These are phyloP conservation scores for Phyllosticta citribraziliensis DNA, from an alignment of 2,329 filamentous ascomycete species.

Conservation along the genomic window DNA sequence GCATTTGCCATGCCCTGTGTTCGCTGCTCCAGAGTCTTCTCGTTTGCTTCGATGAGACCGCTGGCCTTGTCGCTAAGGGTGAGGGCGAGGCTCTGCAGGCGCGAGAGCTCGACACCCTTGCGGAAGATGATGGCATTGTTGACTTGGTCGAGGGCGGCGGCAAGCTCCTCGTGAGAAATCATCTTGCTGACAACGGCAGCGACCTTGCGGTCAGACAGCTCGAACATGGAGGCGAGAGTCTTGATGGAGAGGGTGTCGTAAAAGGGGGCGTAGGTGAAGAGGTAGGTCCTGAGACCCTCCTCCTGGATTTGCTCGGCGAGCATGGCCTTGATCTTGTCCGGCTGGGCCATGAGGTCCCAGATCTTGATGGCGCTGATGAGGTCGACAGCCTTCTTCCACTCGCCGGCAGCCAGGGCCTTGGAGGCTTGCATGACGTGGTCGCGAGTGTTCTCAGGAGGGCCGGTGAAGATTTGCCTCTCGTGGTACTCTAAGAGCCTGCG, in stretches of 20 bases:
- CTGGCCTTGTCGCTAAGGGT: constrained; percentile 95
- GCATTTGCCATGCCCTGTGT: constrained; percentile 93
- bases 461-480: constrained; percentile 97
- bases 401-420: constrained; percentile 88
- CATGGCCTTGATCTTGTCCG: constrained; percentile 92
- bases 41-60: constrained; percentile 90
- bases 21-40: constrained; percentile 91
- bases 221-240: constrained; percentile 88
- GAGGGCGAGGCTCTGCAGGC: constrained; percentile 88
- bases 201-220: constrained; percentile 83
- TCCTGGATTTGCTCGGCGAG: constrained; percentile 97
- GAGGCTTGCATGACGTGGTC: constrained; percentile 99
- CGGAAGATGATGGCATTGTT: constrained; percentile 97
- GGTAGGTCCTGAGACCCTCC: constrained; percentile 93
- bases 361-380: constrained; percentile 99
- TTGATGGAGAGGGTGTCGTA: constrained; percentile 90
- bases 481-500: constrained; percentile 98
- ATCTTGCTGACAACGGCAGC: constrained; percentile 96
- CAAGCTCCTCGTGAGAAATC: constrained; percentile 98
- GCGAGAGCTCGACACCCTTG: constrained; percentile 95
- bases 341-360: constrained; percentile 93
- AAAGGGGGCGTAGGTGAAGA: constrained; percentile 98
- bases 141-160: constrained; percentile 93
- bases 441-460: constrained; percentile 94
- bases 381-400: constrained; percentile 93